Base-by-base conservation (phyloP, 108 stramenopile species). In the Stephanodiscus minutulus region DNA sequence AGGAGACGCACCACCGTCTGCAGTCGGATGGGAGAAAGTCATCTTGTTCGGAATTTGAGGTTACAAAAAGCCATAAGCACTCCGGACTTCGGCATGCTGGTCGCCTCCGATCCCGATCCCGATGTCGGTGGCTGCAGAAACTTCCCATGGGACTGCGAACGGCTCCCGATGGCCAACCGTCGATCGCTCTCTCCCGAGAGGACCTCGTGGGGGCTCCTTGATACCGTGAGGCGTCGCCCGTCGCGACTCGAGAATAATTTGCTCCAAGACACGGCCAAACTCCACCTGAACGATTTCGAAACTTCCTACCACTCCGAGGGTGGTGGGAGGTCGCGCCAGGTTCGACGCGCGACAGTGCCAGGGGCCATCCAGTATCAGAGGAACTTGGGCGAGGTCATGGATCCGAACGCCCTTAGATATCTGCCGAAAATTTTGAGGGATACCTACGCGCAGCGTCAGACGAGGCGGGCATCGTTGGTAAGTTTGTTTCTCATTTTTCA, bases 401-500 rank as follows among this genome's bases (percentile, higher is more conserved):
- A 69, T 66, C 63, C 62, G 33, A 76, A 76, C 49, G 75, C 75
- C n/a, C 53, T 69, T 43, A 68, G 68, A 37, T 79, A 79, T 69
- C 63, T 79, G 53, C 77, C 77, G 17, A 79, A 74, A 39, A 79
- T 79, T 29, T 68, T 79, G 66, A 73, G 77, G 49, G 72, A 79
- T 68, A 68, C 59, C 43, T 79, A 79, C 55, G 77, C 77, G n/a
- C 75, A 76, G 55, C 58, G 75, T 37, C 66, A 68, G 61, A 18
- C 6, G 15, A 50, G 66, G 41, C 21, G 70, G 39, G 49, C 48
- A 20, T 71, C 70, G 27, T 22, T 52, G 9, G 70, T 71, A 46
- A 61, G 70, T 53, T 52, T 7, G 70, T 53, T 52, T 7, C 5
- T 52, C 22, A 52, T 24, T 52, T 21, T 52, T 52, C 20, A 21